Percentiles rank a stretch among this genome's conserved stretches.
phyloP scores from a whole-genome alignment of 2,329 filamentous ascomycete genomes.

The Aquanectria penicillioides region DNA sequence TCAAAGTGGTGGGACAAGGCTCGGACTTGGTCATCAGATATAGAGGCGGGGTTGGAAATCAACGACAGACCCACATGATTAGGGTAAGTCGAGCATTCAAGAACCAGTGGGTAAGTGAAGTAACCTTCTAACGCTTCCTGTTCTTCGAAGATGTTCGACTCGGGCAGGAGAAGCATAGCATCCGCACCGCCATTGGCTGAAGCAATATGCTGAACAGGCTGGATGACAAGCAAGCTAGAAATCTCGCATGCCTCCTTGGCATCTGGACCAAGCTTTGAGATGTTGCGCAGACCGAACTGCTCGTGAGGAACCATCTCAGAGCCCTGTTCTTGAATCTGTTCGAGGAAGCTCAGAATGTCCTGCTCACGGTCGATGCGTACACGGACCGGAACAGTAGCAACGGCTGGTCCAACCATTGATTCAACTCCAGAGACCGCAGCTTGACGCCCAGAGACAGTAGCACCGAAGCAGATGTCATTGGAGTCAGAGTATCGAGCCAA shows the following conservation, averaged over 20 bases:
- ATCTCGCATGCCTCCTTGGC: too few relatives aligned
- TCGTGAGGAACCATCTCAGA: too few relatives aligned
- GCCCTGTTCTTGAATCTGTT: too few relatives aligned
- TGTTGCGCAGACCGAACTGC: too few relatives aligned
- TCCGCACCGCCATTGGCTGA: too few relatives aligned
- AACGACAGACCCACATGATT: background rate
- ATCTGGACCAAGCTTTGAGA: too few relatives aligned
- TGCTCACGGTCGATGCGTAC: conserved; percentile 42
- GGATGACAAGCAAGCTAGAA: too few relatives aligned
- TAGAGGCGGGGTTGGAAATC: background rate
- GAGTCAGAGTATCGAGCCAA: background rate
- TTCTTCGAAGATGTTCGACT: too few relatives aligned
- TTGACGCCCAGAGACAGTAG: conserved; percentile 4
- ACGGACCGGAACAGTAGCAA: conserved; percentile 42
- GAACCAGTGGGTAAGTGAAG: conserved; percentile 1
- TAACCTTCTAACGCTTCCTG: too few relatives aligned
- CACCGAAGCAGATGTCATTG: conserved; percentile 4
- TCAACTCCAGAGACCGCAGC: conserved; percentile 31
- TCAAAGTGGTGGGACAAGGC: background rate
- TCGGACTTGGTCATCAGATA: background rate
- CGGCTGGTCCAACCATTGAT: conserved; percentile 40
- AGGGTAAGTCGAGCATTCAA: background rate
- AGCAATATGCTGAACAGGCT: too few relatives aligned
- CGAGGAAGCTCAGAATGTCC: too few relatives aligned
- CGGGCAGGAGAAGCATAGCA: too few relatives aligned